phyloP scores from a whole-genome alignment of 2,329 filamentous ascomycete genomes.

The Fusarium scirpi region DNA sequence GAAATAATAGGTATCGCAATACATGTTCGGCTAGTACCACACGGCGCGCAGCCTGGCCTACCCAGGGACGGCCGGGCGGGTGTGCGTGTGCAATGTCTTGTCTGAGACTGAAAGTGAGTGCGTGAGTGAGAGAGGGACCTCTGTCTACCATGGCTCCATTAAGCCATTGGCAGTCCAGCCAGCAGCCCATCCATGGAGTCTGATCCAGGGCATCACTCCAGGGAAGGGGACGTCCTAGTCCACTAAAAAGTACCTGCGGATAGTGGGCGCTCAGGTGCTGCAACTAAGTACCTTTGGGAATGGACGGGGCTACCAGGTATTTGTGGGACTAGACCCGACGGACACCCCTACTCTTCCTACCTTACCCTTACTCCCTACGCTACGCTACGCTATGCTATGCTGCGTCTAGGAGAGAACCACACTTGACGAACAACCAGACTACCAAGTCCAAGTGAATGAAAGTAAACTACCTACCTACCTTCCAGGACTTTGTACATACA shows the following conservation, averaged over 20 bases:
- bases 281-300: slow-evolving; percentile 11
- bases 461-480: slow-evolving; percentile 25
- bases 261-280: not conserved
- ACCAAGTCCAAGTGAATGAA: slow-evolving; percentile 34
- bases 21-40: slow-evolving; percentile 32
- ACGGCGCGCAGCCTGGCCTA: slow-evolving; percentile 36
- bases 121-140: not conserved
- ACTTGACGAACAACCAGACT: slow-evolving; percentile 41
- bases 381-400: slow-evolving; percentile 25
- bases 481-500: slow-evolving; percentile 36
- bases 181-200: slow-evolving; percentile 4
- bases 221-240: slow-evolving; percentile 31
- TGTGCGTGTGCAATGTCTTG: slow-evolving; percentile 42
- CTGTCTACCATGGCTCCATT: slow-evolving; percentile 31
- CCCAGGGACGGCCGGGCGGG: slow-evolving; percentile 33
- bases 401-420: slow-evolving; percentile 38
- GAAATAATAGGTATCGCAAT: slow-evolving; percentile 23
- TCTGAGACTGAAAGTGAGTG: slow-evolving; percentile 16
- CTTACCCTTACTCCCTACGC: slow-evolving; percentile 18
- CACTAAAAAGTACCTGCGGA: slow-evolving; percentile 24
- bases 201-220: slow-evolving; percentile 26
- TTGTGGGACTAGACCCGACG: slow-evolving; percentile 22
- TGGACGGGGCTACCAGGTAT: slow-evolving; percentile 22
- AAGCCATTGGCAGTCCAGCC: slow-evolving; percentile 18
- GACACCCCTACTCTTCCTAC: slow-evolving; percentile 33